Evolutionary conservation across 2,329 filamentous ascomycete genomes (phyloP), one percentile per base, ranked within the genome.

Genomic region (Fusarium chaquense): DNA sequence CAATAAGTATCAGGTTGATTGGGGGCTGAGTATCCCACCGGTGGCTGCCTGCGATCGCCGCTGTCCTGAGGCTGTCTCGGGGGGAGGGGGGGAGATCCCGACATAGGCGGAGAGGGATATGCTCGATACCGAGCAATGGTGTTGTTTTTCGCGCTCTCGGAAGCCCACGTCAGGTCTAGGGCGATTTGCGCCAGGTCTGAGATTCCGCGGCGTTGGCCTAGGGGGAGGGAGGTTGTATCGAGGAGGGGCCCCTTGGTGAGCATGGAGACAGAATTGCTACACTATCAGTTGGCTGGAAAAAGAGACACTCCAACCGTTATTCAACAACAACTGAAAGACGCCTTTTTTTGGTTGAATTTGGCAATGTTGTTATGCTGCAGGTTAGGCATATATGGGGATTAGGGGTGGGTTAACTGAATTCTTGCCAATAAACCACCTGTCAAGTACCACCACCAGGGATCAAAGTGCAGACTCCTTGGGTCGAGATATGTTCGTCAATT

Each of bases 101-200:
- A 91, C 89, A 91, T 91, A 85, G 89, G 89, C 83, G 89, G 89
- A 85, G 89, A 91, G 78, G 89, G 89, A 82, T 91, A 91, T 78
- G 86, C 87, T 84, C 83, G 83, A 77, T 82, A 82, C 76, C 83
- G 84, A 82, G 84, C 83, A 84, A 83, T 84, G 82, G 83, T 81
- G 81, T 85, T 83, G 83, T 70, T 69, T 71, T 75, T 74, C 75
- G 76, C 81, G 81, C 84, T 86, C 84, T 79, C 82, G 83, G 82
- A 83, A 81, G 81, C 87, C 73, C 76, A 73, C 43, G 67, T 70
- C 69, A 75, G 58, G 49, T 77, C 69, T 79, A 85, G 81, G 80
- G 89, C 86, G 75, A 87, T 83, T 79, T 82, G 82, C 77, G 85
- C 85, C 76, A 82, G 83, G 77, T 84, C 83, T 80, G 83, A 83